These are phyloP conservation scores for Boletellus ananiceps DNA, from an alignment of 768 basidiomycete genomes.

Conservation along the genomic window DNA sequence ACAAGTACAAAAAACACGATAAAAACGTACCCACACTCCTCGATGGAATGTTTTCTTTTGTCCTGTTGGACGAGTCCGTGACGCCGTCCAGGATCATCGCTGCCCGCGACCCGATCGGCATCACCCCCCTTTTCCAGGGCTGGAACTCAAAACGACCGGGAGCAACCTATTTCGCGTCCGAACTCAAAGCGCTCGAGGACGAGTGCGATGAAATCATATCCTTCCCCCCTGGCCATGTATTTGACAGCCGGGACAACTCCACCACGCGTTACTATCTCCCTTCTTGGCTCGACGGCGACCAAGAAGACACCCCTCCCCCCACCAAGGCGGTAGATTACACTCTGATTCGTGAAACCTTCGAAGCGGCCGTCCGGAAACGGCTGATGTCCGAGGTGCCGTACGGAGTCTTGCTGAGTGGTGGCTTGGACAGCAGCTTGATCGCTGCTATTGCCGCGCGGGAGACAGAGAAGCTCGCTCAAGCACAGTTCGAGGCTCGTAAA, in stretches of 20 bases:
- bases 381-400: slow-evolving; percentile 99
- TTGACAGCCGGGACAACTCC: slow-evolving; percentile 76
- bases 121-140: slow-evolving; percentile 98
- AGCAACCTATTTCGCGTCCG: slow-evolving; percentile 88
- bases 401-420: slow-evolving; percentile 92
- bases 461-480: slow-evolving; percentile 84
- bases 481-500: slow-evolving; percentile 69
- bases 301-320: slow-evolving; percentile 55
- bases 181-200: slow-evolving; percentile 85
- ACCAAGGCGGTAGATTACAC: slow-evolving; percentile 59
- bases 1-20: slow-evolving; percentile 79
- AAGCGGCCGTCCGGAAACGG: slow-evolving; percentile 89
- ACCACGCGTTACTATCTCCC: slow-evolving; percentile 85
- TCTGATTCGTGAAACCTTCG: slow-evolving; percentile 73
- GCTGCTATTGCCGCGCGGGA: slow-evolving; percentile 93
- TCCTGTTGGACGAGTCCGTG: slow-evolving; percentile 90
- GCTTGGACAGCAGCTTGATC: slow-evolving; percentile 93
- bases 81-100: slow-evolving; percentile 89
- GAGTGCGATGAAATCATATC: slow-evolving; percentile 94
- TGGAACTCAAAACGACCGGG: slow-evolving; percentile 83
- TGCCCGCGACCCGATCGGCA: slow-evolving; percentile 94
- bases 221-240: slow-evolving; percentile 97
- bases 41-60: slow-evolving; percentile 99
- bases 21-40: slow-evolving; percentile 73
- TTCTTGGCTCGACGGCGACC: slow-evolving; percentile 85